A percentile compares a stretch with the other conserved stretches of the same genome.
These are phyloP conservation scores for Talaromyces albobiverticillius DNA, from an alignment of 2,329 filamentous ascomycete genomes.

Conservation along the genomic window DNA sequence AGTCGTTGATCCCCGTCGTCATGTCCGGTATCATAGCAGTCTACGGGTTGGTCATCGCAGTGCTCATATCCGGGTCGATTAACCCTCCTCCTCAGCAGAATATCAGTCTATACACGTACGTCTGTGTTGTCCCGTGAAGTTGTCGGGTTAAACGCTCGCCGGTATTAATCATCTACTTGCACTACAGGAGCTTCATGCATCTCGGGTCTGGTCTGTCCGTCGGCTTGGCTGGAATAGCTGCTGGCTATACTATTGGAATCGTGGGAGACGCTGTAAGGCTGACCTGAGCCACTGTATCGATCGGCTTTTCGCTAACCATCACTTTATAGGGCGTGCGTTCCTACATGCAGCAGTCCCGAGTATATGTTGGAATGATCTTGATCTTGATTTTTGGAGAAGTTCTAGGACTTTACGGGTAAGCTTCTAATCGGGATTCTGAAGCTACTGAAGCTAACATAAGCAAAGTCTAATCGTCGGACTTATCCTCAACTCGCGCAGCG, in stretches of 20 bases:
- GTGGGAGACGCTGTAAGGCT: slow-evolving; percentile 78
- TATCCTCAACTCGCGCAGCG: slow-evolving; percentile 77
- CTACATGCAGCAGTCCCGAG: slow-evolving; percentile 92
- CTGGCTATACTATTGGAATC: slow-evolving; percentile 93
- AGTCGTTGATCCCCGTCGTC: slow-evolving; percentile 58
- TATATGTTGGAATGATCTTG: slow-evolving; percentile 98
- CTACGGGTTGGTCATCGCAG: slow-evolving; percentile 93
- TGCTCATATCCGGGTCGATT: slow-evolving; percentile 91
- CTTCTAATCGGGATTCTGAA: neutral
- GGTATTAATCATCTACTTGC: slow-evolving; percentile 18
- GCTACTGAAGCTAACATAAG: slow-evolving; percentile 1
- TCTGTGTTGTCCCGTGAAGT: slow-evolving; percentile 16
- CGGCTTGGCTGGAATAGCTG: slow-evolving; percentile 86
- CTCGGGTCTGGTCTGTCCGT: slow-evolving; percentile 87
- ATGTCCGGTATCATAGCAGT: slow-evolving; percentile 99
- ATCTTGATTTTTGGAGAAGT: slow-evolving; percentile 99
- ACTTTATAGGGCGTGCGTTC: slow-evolving; percentile 68
- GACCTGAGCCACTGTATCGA: neutral
- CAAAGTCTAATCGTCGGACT: slow-evolving; percentile 80
- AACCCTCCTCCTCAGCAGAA: slow-evolving; percentile 63
- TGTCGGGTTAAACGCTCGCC: slow-evolving; percentile 13
- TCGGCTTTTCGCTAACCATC: neutral
- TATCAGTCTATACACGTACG: slow-evolving; percentile 83
- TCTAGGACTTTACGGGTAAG: slow-evolving; percentile 90
- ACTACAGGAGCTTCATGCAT: slow-evolving; percentile 79